These are phyloP conservation scores for Eucalyptus erythrocorys DNA, from an alignment of 345 rosid genomes.

Conservation along the genomic window DNA sequence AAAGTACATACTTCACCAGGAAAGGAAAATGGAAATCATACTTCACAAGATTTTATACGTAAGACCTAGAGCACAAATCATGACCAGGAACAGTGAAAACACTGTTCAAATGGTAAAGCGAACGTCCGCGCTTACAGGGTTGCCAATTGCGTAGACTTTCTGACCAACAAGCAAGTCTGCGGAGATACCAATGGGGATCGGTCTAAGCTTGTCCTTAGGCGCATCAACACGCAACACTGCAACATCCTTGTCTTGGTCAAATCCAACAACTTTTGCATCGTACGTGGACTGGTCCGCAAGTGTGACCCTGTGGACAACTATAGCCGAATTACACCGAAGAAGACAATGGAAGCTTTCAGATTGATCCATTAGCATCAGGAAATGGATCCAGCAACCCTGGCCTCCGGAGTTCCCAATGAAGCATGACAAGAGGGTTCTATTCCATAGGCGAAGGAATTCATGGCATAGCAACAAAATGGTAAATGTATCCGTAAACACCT, in stretches of 20 bases:
- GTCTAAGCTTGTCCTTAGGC: constrained; percentile 65
- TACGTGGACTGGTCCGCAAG: constrained; percentile 78
- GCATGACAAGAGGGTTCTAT: not conserved
- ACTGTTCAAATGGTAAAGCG: not conserved
- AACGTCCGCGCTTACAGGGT: constrained; percentile 57
- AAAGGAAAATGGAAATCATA: not conserved
- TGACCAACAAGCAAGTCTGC: constrained; percentile 96
- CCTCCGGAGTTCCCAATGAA: not conserved
- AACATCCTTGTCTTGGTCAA: constrained; percentile 96
- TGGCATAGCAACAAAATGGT: not conserved
- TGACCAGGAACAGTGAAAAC: not conserved
- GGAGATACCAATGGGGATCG: constrained; percentile 84
- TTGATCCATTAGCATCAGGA: not conserved
- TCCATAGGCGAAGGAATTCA: not conserved
- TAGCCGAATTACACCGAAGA: not conserved
- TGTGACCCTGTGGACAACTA: constrained; percentile 52
- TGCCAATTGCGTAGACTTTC: constrained; percentile 94
- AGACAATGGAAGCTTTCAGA: not conserved
- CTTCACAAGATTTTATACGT: not conserved
- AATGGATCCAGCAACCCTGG: not conserved
- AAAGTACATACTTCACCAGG: not conserved
- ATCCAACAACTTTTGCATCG: constrained; percentile 92
- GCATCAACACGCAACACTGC: constrained; percentile 72
- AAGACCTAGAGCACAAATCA: not conserved
- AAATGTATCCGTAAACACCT: not conserved